Percentiles rank a stretch among this genome's conserved stretches.
Evolutionary conservation across 768 basidiomycete species (phyloP).

Genomic region (Amanita pseudoporphyria): DNA sequence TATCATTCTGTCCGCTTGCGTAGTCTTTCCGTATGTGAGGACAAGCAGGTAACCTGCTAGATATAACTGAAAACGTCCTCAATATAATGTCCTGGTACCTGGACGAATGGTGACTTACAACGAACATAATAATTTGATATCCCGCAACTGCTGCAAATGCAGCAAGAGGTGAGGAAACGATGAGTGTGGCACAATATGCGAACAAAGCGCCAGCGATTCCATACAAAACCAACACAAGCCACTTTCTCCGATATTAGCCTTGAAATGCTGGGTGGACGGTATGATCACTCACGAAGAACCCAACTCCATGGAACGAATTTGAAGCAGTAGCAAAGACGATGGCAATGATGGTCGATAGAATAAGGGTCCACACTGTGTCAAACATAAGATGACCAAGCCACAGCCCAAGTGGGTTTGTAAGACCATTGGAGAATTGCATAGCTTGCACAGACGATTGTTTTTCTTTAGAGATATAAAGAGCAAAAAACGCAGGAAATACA

Average conservation of each 20-base stretch:
- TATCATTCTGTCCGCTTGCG: conserved; percentile 42
- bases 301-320: conserved; percentile 60
- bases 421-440: conserved; percentile 75
- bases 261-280: conserved; percentile 1
- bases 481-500: conserved; percentile 75
- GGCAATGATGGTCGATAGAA: conserved; percentile 54
- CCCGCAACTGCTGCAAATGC: conserved; percentile 68
- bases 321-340: conserved; percentile 49
- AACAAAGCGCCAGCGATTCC: conserved; percentile 61
- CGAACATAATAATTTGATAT: conserved; percentile 63
- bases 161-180: conserved; percentile 55
- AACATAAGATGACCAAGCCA: conserved; percentile 77
- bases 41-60: conserved; percentile 60
- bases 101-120: conserved; percentile 34
- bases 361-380: conserved; percentile 50
- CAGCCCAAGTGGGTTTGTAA: conserved; percentile 57
- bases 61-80: conserved; percentile 35
- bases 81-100: not conserved
- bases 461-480: conserved; percentile 68
- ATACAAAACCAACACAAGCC: conserved; percentile 63
- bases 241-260: conserved; percentile 28
- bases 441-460: conserved; percentile 66
- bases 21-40: conserved; percentile 61
- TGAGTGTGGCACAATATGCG: conserved; percentile 53
- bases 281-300: conserved; percentile 39